Evolutionary conservation across 768 basidiomycete species (phyloP), one percentile per base, ranked within the genome.

Genomic region (Mycena vitilis): DNA sequence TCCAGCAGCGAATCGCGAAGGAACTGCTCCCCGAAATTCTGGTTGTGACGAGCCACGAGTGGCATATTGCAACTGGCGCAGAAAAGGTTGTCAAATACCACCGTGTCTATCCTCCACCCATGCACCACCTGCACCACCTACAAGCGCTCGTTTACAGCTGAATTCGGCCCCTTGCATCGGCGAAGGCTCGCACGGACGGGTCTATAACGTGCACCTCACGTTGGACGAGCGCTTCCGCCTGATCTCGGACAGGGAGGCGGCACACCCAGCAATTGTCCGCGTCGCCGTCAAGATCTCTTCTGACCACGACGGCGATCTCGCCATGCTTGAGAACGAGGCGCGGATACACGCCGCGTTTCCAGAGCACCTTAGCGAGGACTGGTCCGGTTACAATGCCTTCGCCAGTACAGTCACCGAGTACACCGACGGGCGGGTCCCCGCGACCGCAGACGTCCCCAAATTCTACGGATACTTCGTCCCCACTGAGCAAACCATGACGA

Each of bases 391-490:
- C 44, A 60, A 66, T 15, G 10, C 40, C 40, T 40, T 40, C 15
- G 40, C 11, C 40, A 40, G 10, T 40, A 9, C 40, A 10, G 52
- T 44, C n/a, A 49, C 47, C 37, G 4, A 6, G 4, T 16, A 48
- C 45, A 48, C 10, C 5, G 51, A 60, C 20, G 64, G 51, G 0
- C 44, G 47, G 22, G 47, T 71, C 25, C 70, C 65, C 5, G 65
- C 61, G 5, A 57, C 59, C 8, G 71, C 71, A 4, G 52, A 65
- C 5, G 67, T 71, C 40, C 67, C 67, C 20, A 69, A 69, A 25
- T 71, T 68, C 40, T 71, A 68, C 48, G 71, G 71, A 20, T 71
- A 65, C 49, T 71, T 61, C 18, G 67, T 68, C 7, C 63, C 70
- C 5, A 22, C 5, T 12, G n/a, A 56, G n/a, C 37, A 56, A 20